Base-by-base conservation (phyloP, 2,329 filamentous ascomycete species). In the Alternaria rosae region DNA sequence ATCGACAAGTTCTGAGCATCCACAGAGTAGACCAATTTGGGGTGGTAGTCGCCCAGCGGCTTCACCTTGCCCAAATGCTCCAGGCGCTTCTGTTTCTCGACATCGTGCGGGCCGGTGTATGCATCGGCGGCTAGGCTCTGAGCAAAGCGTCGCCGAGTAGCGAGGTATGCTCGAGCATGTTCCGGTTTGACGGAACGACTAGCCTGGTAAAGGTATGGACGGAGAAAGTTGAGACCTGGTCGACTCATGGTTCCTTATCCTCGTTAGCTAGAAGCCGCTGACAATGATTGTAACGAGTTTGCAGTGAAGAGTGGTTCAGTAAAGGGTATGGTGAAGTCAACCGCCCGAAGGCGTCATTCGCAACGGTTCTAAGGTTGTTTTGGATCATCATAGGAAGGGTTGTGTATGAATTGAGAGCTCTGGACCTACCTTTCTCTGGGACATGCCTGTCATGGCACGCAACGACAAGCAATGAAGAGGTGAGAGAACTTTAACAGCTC, bases 361-460 rank as follows among this genome's bases (percentile, higher is more conserved):
- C 88, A 89, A 88, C 88, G 88, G 88, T 90, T 89, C 87, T 89
- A 76, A 67, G 66, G 67, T 73, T 67, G 67, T 69, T 68, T 67
- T 64, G 60, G 65, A 73, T 78, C 76, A 77, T 79, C 74, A 76
- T 71, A 32, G 61, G 23, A 54, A 53, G 26, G 43, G 51, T 42
- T 48, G 50, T 30, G 47, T 11, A 15, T 23, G 26, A 5, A 30
- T 38, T 11, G n/a, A 7, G 11, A 44, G 15, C 21, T 13, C 17
- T 20, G 7, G 13, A 45, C 59, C 45, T 43, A 62, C 59, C 50
- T 54, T 43, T 59, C 42, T 51, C 43, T 48, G 50, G 35, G 30
- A 28, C 59, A 59, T 35, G 55, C 59, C 55, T 48, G 56, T 59
- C 20, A 43, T 56, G 47, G 20, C 20, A 30, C 42, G 45, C 23